These are phyloP conservation scores for Dianthus caryophyllus DNA, from an alignment of 148 eudicot species.

Conservation along the genomic window DNA sequence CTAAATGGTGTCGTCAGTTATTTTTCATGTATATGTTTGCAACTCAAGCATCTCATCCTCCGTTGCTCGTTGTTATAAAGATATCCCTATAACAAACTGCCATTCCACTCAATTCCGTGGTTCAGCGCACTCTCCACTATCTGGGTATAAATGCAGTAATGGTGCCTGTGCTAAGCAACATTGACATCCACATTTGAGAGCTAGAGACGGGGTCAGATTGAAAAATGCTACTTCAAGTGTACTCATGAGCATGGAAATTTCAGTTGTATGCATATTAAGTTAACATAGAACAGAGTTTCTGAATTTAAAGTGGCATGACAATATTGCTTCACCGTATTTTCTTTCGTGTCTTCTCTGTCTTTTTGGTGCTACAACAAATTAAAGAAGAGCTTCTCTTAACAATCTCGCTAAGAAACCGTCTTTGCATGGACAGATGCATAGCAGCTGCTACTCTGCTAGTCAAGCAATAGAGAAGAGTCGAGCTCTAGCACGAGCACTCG, in stretches of 20 bases:
- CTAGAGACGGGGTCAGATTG: neutral
- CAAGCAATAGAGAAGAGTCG: neutral
- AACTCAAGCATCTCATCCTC: neutral
- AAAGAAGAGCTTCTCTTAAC: neutral
- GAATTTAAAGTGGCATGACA: neutral
- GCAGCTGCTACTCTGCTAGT: neutral
- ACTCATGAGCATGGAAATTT: neutral
- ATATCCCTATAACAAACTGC: neutral
- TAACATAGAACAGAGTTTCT: neutral
- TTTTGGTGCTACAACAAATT: neutral
- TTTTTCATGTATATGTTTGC: neutral
- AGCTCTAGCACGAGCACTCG: too few relatives aligned
- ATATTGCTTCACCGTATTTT: neutral
- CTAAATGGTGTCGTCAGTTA: neutral
- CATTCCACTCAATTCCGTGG: neutral
- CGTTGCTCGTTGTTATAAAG: neutral
- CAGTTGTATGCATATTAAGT: neutral
- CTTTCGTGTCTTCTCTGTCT: neutral
- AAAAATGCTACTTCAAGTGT: neutral
- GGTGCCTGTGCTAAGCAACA: neutral
- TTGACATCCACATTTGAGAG: neutral
- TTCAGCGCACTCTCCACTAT: neutral
- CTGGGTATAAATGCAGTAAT: neutral
- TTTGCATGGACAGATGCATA: neutral
- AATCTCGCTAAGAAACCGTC: neutral